These are phyloP conservation scores for Phaeolepiota aurea DNA, from an alignment of 768 basidiomycete genomes.

Conservation along the genomic window DNA sequence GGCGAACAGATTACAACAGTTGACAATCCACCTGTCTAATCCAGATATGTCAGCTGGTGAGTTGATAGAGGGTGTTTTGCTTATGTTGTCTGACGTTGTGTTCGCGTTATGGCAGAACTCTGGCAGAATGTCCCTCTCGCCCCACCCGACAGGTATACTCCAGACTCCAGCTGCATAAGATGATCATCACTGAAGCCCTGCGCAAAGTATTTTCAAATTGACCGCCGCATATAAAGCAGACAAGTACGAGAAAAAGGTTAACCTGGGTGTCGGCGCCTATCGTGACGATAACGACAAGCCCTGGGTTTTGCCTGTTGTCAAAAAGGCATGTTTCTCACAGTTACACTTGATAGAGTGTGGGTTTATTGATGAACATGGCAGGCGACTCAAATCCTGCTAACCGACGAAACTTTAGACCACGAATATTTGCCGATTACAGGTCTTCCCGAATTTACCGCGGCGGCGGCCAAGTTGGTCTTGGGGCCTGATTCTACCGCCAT, in stretches of 20 bases:
- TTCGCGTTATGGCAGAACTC: conserved; percentile 35
- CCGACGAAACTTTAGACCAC: conserved; percentile 71
- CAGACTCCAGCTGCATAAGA: no score
- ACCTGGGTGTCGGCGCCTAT: conserved; percentile 91
- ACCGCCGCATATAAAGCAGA: conserved; percentile 87
- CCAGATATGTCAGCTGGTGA: conserved; percentile 48
- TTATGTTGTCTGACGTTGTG: not conserved
- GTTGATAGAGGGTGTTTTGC: conserved; percentile 9
- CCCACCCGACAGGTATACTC: conserved; percentile 69
- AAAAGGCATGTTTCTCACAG: conserved; percentile 39
- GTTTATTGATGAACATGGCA: conserved; percentile 15
- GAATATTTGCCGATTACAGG: conserved; percentile 93
- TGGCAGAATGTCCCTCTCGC: conserved; percentile 78
- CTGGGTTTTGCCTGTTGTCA: conserved; percentile 89
- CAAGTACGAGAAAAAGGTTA: conserved; percentile 68
- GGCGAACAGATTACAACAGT: conserved; percentile 52
- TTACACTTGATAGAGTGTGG: not conserved
- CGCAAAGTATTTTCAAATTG: conserved; percentile 85
- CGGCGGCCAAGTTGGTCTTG: conserved; percentile 78
- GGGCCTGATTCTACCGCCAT: conserved; percentile 67
- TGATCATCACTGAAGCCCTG: no score
- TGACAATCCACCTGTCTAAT: conserved; percentile 43
- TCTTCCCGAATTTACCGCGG: conserved; percentile 70
- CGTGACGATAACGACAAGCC: conserved; percentile 82
- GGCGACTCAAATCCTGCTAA: conserved; percentile 68